Conservation (phyloP, 225 moss, liverwort and hornwort species). For the Pleurozium schreberi region DNA sequence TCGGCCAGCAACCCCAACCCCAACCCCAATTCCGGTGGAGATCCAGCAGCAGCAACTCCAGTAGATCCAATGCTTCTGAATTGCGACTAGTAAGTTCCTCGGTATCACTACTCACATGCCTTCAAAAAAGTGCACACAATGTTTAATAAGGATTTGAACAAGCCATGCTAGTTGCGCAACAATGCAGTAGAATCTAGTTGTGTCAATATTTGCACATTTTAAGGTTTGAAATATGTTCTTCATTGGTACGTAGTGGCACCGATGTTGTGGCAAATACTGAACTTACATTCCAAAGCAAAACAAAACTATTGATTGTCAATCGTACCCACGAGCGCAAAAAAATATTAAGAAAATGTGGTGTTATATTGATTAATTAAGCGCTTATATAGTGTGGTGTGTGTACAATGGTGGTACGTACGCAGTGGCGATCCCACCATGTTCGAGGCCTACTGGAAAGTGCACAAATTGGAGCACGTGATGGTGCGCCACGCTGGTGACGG, state of each 20-base stretch:
- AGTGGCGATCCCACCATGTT: conserved; percentile 34
- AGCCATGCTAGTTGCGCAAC: neutral
- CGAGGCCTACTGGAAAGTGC: conserved; percentile 8
- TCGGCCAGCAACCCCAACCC: too few relatives aligned
- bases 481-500: neutral
- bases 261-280: neutral
- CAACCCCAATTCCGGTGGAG: neutral
- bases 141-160: neutral
- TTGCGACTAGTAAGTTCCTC: neutral
- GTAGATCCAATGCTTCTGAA: neutral
- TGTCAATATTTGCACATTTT: neutral
- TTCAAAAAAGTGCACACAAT: neutral
- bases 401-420: neutral
- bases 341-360: neutral
- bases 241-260: neutral
- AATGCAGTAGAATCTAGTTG: too few relatives aligned
- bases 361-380: neutral
- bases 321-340: too few relatives aligned
- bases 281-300: too few relatives aligned
- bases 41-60: neutral
- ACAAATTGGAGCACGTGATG: conserved; percentile 3
- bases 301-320: neutral
- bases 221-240: too few relatives aligned
- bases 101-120: neutral
- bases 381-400: too few relatives aligned